Evolutionary conservation across 1,139 yeast genomes (phyloP), one percentile per base, ranked within the genome.

Genomic region (Debaryomyces sp.): DNA sequence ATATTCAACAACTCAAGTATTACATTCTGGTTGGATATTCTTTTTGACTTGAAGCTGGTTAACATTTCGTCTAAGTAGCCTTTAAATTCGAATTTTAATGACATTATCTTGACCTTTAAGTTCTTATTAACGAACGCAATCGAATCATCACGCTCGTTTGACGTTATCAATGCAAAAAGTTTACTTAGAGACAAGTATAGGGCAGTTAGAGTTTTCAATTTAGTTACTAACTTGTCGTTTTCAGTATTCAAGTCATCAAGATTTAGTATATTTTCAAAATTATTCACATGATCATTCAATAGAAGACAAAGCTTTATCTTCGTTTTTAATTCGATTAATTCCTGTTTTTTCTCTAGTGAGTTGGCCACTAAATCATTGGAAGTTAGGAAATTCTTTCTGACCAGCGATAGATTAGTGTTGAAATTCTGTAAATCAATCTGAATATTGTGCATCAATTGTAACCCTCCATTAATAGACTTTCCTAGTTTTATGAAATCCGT

Each of bases 401-500:
- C 59, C 13, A 54, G 51, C 9, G 57, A 54, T 40, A 82, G 62
- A 17, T 67, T 71, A 23, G 61, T 53, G 45, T 70, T 64, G 64
- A 81, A 82, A 13, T 63, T 65, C 35, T 64, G 61, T 34, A 81
- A 61, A 47, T 77, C 82, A 18, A 68, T 64, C 42, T 73, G 67
- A 15, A 81, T 67, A 42, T 64, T 62, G 51, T 77, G 73, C 23
- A 81, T 75, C 35, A 79, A 61, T 34, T 75, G 81, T 38, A 75
- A 60, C 1, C 83, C 76, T 12, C 83, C 83, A 52, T 80, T 78
- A 43, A 87, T 76, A 1, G 87, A 81, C 60, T 80, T 80, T 13
- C 92, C 92, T 44, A 87, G 67, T 39, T 81, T 78, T 32, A 87
- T 85, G 61, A 88, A 88, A 57, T 86, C 88, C 47, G 80, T 71